Conservation (phyloP, 352 stramenopile species). For the Elongisporangium undulatum region DNA sequence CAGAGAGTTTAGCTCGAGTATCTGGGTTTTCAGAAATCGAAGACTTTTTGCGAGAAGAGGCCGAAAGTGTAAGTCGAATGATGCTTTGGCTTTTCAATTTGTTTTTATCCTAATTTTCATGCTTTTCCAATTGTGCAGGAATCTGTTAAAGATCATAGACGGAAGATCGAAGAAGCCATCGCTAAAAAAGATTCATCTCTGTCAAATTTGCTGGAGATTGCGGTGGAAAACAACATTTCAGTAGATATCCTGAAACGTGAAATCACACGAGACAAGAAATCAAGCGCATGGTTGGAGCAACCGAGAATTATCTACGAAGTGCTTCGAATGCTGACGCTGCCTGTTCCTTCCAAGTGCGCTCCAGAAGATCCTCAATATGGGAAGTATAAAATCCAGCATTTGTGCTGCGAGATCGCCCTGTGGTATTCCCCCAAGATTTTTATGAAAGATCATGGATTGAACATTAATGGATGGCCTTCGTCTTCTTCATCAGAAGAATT, state of each 20-base stretch:
- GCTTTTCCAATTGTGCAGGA: conserved; percentile 30
- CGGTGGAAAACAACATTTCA: conserved; percentile 57
- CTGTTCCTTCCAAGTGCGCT: conserved; percentile 17
- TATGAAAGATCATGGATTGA: conserved; percentile 35
- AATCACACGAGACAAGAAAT: conserved; percentile 69
- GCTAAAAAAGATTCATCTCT: conserved; percentile 51
- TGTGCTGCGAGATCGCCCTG: conserved; percentile 76
- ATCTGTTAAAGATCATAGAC: conserved; percentile 80
- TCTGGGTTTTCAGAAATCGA: conserved; percentile 68
- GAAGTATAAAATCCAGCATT: conserved; percentile 79
- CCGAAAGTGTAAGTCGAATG: conserved; percentile 61
- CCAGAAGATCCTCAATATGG: conserved; percentile 73
- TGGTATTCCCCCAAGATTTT: conserved; percentile 80
- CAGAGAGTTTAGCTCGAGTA: conserved; percentile 53
- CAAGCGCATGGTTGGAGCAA: conserved; percentile 65
- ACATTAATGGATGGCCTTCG: neutral
- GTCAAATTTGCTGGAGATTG: conserved; percentile 57
- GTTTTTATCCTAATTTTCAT: neutral
- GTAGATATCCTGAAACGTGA: conserved; percentile 78
- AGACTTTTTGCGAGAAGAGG: conserved; percentile 72
- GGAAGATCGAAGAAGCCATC: conserved; percentile 81
- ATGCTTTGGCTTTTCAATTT: neutral
- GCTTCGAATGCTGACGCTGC: conserved; percentile 63
- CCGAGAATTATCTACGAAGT: conserved; percentile 82
- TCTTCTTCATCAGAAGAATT: conserved; percentile 32